Base-by-base conservation (phyloP, 805 yeast species). In the Metschnikowia continentalis region DNA sequence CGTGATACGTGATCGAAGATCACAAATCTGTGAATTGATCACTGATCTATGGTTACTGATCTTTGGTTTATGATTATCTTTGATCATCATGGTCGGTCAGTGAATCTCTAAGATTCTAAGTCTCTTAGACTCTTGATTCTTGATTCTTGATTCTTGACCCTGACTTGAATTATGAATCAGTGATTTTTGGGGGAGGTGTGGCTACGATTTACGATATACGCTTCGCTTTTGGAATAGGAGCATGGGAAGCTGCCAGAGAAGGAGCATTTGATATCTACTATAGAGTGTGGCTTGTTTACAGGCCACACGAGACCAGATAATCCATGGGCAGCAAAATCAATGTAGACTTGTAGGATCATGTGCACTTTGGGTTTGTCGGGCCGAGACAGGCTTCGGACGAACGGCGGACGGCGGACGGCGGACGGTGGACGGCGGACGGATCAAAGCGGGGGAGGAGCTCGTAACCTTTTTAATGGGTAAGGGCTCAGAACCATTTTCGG, bases 271-370 rank as follows among this genome's bases (percentile, higher is more conserved):
- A 20, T 33, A 32, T n/a, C 46, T 42, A 15, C 37, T 33, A 33
- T 42, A 42, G 37, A 42, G 46, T 20, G 23, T 42, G 46, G 46
- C 22, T 5, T 33, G 46, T 30, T 5, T 40, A 13, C 43, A 26
- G 35, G 35, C 32, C 32, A 22, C 20, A 35, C 38, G 32, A 20
- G 46, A 33, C 37, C 43, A 40, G 43, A 40, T 26, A 40, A 40
- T 40, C 30, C 35, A 40, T 15, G 20, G 30, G 42, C 30, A 13
- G 10, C 32, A 3, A 38, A 22, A 11, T 7, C n/a, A 11, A 26
- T 35, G 23, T 38, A 37, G 23, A 26, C 13, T 26, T 26, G 30
- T 26, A 26, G 30, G 10, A 26, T 26, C 30, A 26, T 26, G 11
- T 26, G 30, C 30, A 26, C 5, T 26, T 8, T 3, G 11, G 30